These are phyloP conservation scores for Penicillium crustosum DNA, from an alignment of 2,329 filamentous ascomycete species.

Conservation along the genomic window DNA sequence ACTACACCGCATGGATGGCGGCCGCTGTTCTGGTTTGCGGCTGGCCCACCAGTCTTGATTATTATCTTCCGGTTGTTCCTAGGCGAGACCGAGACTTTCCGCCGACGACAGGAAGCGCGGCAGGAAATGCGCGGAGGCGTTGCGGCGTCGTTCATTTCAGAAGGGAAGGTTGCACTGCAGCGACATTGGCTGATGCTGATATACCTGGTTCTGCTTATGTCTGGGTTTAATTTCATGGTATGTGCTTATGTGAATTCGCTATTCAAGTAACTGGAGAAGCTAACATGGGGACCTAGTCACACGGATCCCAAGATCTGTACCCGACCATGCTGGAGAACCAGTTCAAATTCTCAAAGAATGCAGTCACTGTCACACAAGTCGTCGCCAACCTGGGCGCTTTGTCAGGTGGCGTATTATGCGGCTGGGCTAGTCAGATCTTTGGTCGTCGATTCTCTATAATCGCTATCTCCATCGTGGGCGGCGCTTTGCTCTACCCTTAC, in stretches of 20 bases:
- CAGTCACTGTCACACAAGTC: constrained; percentile 69
- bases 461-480: constrained; percentile 62
- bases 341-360: constrained; percentile 55
- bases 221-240: constrained; percentile 86
- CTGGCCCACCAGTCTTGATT: constrained; percentile 74
- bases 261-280: constrained; percentile 6
- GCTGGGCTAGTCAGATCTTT: constrained; percentile 67
- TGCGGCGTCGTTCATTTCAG: constrained; percentile 67
- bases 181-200: constrained; percentile 76
- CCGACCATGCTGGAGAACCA: constrained; percentile 61
- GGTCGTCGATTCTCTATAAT: constrained; percentile 70
- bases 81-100: constrained; percentile 75
- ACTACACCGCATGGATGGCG: constrained; percentile 80
- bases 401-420: constrained; percentile 64
- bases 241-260: constrained; percentile 18
- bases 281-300: constrained; percentile 48
- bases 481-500: constrained; percentile 80
- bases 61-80: constrained; percentile 76
- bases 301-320: constrained; percentile 69
- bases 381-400: constrained; percentile 71
- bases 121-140: constrained; percentile 57
- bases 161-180: constrained; percentile 75
- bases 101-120: constrained; percentile 63
- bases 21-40: constrained; percentile 86
- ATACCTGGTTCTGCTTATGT: constrained; percentile 84